These are phyloP conservation scores for Gigaspora rosea DNA, from an alignment of 192 early-diverging fungal species.

Conservation along the genomic window DNA sequence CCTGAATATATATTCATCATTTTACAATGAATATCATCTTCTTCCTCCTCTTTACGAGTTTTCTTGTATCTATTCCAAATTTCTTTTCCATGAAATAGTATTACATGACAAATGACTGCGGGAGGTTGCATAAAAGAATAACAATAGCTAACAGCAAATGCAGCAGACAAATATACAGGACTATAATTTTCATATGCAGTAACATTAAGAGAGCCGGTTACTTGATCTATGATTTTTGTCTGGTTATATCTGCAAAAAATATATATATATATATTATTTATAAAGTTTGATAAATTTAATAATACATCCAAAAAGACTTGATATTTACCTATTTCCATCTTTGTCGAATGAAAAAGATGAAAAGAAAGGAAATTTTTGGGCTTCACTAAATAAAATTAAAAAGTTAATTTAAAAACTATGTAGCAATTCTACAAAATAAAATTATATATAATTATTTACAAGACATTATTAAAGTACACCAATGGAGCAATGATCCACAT, in stretches of 20 bases:
- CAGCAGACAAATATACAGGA: too few relatives aligned
- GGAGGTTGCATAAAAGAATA: constrained; percentile 52
- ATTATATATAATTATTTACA: background rate
- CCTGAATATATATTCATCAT: constrained; percentile 24
- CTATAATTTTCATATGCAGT: too few relatives aligned
- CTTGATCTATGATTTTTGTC: too few relatives aligned
- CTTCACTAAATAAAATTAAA: background rate
- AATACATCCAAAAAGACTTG: too few relatives aligned
- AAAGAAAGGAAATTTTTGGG: background rate
- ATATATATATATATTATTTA: too few relatives aligned
- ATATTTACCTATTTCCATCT: too few relatives aligned
- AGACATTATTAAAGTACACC: background rate
- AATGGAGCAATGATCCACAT: constrained; percentile 6
- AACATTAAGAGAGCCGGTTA: too few relatives aligned
- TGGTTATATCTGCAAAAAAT: constrained; percentile 30
- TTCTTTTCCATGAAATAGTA: too few relatives aligned
- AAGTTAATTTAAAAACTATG: background rate
- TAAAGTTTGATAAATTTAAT: too few relatives aligned
- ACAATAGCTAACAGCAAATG: background rate
- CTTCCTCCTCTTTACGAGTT: too few relatives aligned
- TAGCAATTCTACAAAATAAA: background rate
- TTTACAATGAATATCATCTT: constrained; percentile 27
- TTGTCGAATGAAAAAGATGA: background rate
- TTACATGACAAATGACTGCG: too few relatives aligned
- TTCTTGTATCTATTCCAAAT: too few relatives aligned